Evolutionary conservation across 495 filamentous ascomycete species (phyloP).

Genomic region (Lindgomyces ingoldianus): DNA sequence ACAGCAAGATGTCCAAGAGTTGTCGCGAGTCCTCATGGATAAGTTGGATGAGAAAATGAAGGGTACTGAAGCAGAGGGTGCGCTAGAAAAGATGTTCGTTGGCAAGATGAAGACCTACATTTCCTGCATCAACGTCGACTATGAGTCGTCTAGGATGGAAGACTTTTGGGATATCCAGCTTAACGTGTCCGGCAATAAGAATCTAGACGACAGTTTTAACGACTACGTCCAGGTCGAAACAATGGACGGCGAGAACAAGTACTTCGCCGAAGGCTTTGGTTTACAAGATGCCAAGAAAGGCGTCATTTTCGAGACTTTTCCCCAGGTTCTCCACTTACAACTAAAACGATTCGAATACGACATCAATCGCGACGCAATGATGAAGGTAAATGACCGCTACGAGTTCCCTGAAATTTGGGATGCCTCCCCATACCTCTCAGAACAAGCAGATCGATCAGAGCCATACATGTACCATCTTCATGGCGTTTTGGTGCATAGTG

Average conservation of each 20-base stretch:
- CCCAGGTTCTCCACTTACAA: conserved; percentile 91
- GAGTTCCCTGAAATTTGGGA: conserved; percentile 95
- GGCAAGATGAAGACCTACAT: conserved; percentile 98
- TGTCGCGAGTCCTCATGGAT: conserved; percentile 96
- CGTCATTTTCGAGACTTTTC: conserved; percentile 94
- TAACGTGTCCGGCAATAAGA: conserved; percentile 92
- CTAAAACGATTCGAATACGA: conserved; percentile 99
- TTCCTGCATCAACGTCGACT: conserved; percentile 96
- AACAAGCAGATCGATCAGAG: conserved; percentile 83
- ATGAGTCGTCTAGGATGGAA: conserved; percentile 89
- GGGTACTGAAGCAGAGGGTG: conserved; percentile 91
- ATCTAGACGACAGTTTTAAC: conserved; percentile 88
- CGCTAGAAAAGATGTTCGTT: conserved; percentile 84
- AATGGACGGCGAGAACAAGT: conserved; percentile 97
- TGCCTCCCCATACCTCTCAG: conserved; percentile 81
- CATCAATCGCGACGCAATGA: conserved; percentile 91
- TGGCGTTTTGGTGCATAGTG: conserved; percentile 94
- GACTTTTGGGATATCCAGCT: conserved; percentile 99
- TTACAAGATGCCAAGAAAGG: conserved; percentile 97
- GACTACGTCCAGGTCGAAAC: conserved; percentile 97
- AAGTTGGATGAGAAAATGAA: conserved; percentile 97
- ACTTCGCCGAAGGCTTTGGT: conserved; percentile 86
- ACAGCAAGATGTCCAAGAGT: conserved; percentile 97
- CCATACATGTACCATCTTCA: conserved; percentile 89
- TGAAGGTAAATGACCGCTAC: conserved; percentile 98